These are phyloP conservation scores for Chaetomiaceae sp. DNA, from an alignment of 2,329 filamentous ascomycete species.

Conservation along the genomic window DNA sequence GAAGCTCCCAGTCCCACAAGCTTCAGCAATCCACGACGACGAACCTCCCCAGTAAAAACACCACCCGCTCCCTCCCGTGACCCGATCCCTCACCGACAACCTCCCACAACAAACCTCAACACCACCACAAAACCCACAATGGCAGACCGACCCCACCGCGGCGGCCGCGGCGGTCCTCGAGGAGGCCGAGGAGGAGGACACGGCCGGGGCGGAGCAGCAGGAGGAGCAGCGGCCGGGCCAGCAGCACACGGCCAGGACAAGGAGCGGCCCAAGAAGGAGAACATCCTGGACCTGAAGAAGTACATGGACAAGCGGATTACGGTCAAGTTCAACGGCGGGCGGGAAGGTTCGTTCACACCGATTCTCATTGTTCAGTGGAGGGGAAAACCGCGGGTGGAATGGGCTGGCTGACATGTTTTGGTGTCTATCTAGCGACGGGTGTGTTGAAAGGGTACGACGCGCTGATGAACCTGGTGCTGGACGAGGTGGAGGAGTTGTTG, in stretches of 20 bases:
- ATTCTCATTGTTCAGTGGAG: neutral
- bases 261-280: constrained; percentile 94
- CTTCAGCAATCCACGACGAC: neutral
- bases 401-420: neutral
- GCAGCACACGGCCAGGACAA: constrained; percentile 45
- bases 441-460: constrained; percentile 94
- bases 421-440: constrained; percentile 62
- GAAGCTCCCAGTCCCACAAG: neutral
- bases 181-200: constrained; percentile 29
- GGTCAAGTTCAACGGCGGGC: constrained; percentile 93
- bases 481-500: constrained; percentile 87
- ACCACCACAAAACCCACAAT: too few species aligned
- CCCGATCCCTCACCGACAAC: neutral
- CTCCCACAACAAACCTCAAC: neutral
- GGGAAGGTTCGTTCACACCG: constrained; percentile 62
- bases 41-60: neutral
- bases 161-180: constrained; percentile 17
- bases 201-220: constrained; percentile 38
- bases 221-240: constrained; percentile 18
- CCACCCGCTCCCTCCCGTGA: neutral
- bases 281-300: constrained; percentile 90
- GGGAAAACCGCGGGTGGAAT: too few species aligned
- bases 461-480: constrained; percentile 94
- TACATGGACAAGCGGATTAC: constrained; percentile 96
- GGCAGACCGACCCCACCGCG: constrained; percentile 48